A percentile compares a stretch with the other conserved stretches of the same genome.
Evolutionary conservation across 805 yeast genomes (phyloP).

Genomic region (Lipomyces starkeyi): DNA sequence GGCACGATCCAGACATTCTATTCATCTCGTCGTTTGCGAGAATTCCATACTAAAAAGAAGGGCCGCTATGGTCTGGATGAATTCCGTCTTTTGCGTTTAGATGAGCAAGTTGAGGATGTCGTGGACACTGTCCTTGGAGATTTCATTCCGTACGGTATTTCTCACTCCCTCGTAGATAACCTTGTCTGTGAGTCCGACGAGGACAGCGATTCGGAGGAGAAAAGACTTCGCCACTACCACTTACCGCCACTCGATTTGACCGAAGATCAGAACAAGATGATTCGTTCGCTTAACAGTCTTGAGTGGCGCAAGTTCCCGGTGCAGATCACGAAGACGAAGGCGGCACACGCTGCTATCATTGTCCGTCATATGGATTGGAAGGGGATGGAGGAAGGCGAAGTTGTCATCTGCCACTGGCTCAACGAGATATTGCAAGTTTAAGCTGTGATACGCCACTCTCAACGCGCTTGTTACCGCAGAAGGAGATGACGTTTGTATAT

Average conservation of each 20-base stretch:
- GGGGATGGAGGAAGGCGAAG: conserved; percentile 70
- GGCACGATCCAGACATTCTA: conserved; percentile 51
- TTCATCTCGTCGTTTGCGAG: conserved; percentile 50
- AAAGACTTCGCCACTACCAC: conserved; percentile 37
- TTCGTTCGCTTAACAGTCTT: conserved; percentile 61
- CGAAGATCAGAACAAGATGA: conserved; percentile 56
- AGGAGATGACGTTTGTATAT: background rate
- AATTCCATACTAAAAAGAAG: conserved; percentile 37
- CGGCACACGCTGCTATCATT: conserved; percentile 83
- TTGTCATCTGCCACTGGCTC: conserved; percentile 69
- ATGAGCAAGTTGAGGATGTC: conserved; percentile 66
- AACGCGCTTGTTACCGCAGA: background rate
- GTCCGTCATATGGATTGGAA: conserved; percentile 62
- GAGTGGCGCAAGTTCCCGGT: conserved; percentile 76
- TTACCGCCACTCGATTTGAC: conserved; percentile 49
- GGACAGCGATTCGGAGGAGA: conserved; percentile 41
- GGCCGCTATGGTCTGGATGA: conserved; percentile 38
- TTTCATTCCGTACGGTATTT: conserved; percentile 34
- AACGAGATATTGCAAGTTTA: conserved; percentile 49
- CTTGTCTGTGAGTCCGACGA: conserved; percentile 39
- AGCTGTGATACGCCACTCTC: background rate
- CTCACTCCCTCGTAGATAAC: conserved; percentile 40
- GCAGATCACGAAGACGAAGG: conserved; percentile 65
- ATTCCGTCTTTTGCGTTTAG: conserved; percentile 47
- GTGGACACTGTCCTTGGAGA: conserved; percentile 56